Conservation (phyloP, 2,329 filamentous ascomycete species). For the Celoporthe dispersa region DNA sequence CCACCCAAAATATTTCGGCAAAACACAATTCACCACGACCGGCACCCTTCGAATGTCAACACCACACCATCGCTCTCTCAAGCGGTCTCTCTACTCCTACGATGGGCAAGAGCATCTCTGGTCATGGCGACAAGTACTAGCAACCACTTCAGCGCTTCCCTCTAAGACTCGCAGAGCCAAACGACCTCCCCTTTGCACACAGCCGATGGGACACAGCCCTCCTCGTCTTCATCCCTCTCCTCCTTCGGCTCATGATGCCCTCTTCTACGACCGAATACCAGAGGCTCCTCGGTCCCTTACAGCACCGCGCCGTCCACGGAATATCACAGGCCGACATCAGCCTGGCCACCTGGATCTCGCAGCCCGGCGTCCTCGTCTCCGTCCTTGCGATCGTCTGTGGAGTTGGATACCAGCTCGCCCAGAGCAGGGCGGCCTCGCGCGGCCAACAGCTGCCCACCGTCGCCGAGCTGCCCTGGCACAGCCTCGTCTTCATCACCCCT, state of each 20-base stretch:
- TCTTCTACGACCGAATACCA: slow-evolving; percentile 17
- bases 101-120: not conserved
- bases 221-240: slow-evolving; percentile 11
- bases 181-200: not conserved
- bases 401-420: slow-evolving; percentile 42
- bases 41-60: not conserved
- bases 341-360: slow-evolving; percentile 40
- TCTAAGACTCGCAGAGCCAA: not conserved
- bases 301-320: slow-evolving; percentile 28
- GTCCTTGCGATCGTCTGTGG: slow-evolving; percentile 41
- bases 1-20: slow-evolving; percentile 1
- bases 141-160: not conserved
- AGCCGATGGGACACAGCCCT: slow-evolving; percentile 21
- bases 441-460: slow-evolving; percentile 38
- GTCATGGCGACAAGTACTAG: slow-evolving; percentile 11
- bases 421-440: slow-evolving; percentile 33
- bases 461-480: slow-evolving; percentile 63
- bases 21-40: not conserved
- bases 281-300: slow-evolving; percentile 23
- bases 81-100: not conserved
- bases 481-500: slow-evolving; percentile 61
- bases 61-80: not conserved
- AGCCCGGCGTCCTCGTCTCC: slow-evolving; percentile 43
- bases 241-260: slow-evolving; percentile 28
- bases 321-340: slow-evolving; percentile 33